phyloP scores from a whole-genome alignment of 2,329 filamentous ascomycete genomes.

The Akanthomyces lecanii region DNA sequence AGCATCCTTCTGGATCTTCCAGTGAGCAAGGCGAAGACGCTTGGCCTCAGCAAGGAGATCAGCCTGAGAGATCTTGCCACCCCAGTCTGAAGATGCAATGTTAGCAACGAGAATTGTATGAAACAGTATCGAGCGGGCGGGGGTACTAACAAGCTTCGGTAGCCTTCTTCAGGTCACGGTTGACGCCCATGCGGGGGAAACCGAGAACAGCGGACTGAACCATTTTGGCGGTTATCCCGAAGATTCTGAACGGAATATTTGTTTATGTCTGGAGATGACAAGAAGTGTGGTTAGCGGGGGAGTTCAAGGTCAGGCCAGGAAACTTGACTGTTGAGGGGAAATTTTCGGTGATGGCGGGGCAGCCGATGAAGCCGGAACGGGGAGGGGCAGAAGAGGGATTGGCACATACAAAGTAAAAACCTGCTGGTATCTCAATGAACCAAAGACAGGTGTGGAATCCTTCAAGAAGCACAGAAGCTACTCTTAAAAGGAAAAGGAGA shows the following conservation, averaged over 20 bases:
- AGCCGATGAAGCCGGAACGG: background rate
- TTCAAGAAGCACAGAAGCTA: constrained; percentile 12
- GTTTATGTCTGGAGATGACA: background rate
- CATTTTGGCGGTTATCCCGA: constrained; percentile 45
- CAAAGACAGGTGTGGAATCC: constrained; percentile 4
- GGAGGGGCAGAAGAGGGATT: background rate
- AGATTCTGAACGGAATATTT: constrained; percentile 5
- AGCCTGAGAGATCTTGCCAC: constrained; percentile 84
- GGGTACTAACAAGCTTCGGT: constrained; percentile 77
- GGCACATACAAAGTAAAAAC: constrained; percentile 5
- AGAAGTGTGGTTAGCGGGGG: background rate
- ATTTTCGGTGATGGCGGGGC: background rate
- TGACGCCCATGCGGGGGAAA: constrained; percentile 97
- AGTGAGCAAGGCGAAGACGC: constrained; percentile 93
- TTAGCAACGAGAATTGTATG: constrained; percentile 5
- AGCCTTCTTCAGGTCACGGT: constrained; percentile 99
- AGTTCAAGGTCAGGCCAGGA: background rate
- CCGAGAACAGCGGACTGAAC: constrained; percentile 78
- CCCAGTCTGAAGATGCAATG: constrained; percentile 58
- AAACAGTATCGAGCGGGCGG: background rate
- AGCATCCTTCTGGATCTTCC: constrained; percentile 99
- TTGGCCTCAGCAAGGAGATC: constrained; percentile 94
- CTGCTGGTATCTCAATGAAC: constrained; percentile 10
- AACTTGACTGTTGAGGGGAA: background rate
- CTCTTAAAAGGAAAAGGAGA: background rate